Base-by-base conservation (phyloP, 2,329 filamentous ascomycete species). In the Nigrospora osmanthi region DNA sequence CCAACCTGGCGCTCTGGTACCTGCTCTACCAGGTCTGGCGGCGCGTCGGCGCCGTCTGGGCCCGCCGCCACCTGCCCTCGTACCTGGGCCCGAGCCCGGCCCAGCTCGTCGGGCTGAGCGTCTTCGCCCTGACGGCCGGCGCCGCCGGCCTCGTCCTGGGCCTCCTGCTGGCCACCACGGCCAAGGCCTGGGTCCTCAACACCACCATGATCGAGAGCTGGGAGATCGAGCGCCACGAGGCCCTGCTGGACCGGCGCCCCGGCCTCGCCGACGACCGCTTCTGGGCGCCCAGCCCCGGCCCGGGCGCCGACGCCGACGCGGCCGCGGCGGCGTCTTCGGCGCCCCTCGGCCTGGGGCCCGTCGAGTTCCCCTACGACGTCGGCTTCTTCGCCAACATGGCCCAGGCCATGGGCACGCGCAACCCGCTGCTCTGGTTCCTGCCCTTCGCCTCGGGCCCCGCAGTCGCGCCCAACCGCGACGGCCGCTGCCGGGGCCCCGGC, bases 291-390 rank as follows among this genome's bases (percentile, higher is more conserved):
- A 61, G 63, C 32, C 64, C 64, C 9, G 61, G 65, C 28, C 57
- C 47, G 3, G 53, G 49, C 35, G 52, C 51, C 31, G 51, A 50
- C n/a, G 55, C 40, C 15, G n/a, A n/a, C n/a, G 48, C 55, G 38
- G 54, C 52, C 10, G 55, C 51, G 23, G 67, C 72, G 44, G 70
- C 68, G 12, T n/a, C n/a, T n/a, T n/a, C n/a, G n/a, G n/a, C n/a
- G n/a, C n/a, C n/a, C n/a, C 50, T 82, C 3, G 65, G 70, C 11
- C 73, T 86, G 37, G 70, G 76, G 46, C 76, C 72, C 43, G 77
- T 90, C 54, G 85, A 91, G 61, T 93, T 89, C 54, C 88, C 87
- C 0, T 93, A 89, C 64, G 87, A 94, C 56, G 66, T 91, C 38
- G 86, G 85, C 41, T 70, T 93, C 54, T 89, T 80, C 67, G 61